These are phyloP conservation scores for Phanerochaete sordida DNA, from an alignment of 768 basidiomycete species.

Conservation along the genomic window DNA sequence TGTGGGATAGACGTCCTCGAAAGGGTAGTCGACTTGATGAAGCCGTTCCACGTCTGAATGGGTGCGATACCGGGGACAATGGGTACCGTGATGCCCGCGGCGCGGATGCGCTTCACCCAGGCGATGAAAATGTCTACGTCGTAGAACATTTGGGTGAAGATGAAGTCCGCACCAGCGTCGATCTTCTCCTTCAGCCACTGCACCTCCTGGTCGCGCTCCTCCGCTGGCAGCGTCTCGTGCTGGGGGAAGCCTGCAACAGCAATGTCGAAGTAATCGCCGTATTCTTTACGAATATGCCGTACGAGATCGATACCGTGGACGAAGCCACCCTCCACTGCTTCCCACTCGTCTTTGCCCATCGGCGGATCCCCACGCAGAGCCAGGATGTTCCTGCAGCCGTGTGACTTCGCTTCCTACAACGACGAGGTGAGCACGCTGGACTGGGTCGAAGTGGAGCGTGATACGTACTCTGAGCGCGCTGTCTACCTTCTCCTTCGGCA, in stretches of 20 bases:
- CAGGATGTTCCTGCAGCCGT: constrained; percentile 90
- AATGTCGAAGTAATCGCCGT: constrained; percentile 94
- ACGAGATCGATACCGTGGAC: constrained; percentile 91
- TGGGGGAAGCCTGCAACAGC: constrained; percentile 94
- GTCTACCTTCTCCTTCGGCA: constrained; percentile 96
- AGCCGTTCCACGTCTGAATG: constrained; percentile 96
- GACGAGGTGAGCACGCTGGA: constrained; percentile 3
- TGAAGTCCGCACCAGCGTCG: constrained; percentile 86
- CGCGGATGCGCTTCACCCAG: constrained; percentile 85
- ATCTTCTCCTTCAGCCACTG: constrained; percentile 86
- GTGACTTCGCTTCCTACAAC: constrained; percentile 77
- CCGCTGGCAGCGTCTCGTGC: constrained; percentile 65
- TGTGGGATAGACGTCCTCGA: constrained; percentile 80
- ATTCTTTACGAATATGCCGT: constrained; percentile 73
- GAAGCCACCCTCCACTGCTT: constrained; percentile 89
- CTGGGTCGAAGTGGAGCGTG: neutral
- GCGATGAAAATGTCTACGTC: constrained; percentile 86
- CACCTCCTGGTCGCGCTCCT: constrained; percentile 77
- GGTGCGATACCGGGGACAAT: constrained; percentile 94
- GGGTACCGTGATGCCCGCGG: constrained; percentile 82
- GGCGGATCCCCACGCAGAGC: constrained; percentile 94
- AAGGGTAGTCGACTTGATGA: constrained; percentile 75
- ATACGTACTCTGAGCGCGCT: constrained; percentile 75
- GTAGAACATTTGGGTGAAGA: constrained; percentile 99
- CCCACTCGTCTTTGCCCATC: constrained; percentile 85